phyloP scores from a whole-genome alignment of 1,284 basidiomycete species.

The Phaffia rhodozyma region DNA sequence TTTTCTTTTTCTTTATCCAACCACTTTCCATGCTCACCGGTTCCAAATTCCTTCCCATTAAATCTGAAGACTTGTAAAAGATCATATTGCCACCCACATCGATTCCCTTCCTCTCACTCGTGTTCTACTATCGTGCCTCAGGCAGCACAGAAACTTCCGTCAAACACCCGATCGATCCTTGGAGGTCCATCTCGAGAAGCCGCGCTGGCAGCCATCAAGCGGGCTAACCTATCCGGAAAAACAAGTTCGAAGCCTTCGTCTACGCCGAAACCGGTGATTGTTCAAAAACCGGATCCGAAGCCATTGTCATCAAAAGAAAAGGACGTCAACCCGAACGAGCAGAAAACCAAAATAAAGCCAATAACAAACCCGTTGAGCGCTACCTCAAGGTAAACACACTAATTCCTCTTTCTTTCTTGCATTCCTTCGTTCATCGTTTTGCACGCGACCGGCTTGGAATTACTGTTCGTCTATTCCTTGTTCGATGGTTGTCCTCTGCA shows the following conservation, averaged over 20 bases:
- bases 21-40: neutral
- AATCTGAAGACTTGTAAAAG: neutral
- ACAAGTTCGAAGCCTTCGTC: neutral
- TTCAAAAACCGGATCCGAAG: neutral
- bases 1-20: too few species aligned
- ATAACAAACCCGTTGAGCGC: neutral
- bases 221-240: neutral
- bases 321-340: conserved; percentile 7
- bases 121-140: neutral
- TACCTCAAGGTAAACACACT: neutral
- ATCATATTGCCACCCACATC: conserved; percentile 6
- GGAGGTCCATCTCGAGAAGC: conserved; percentile 9
- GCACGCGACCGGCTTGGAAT: neutral
- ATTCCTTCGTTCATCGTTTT: neutral
- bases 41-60: neutral
- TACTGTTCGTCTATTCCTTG: neutral
- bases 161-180: neutral
- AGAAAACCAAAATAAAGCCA: neutral
- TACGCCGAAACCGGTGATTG: conserved; percentile 1
- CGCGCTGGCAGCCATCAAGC: conserved; percentile 12
- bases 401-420: neutral
- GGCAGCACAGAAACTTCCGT: neutral
- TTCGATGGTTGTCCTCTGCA: neutral
- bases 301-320: neutral
- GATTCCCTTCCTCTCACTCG: conserved; percentile 10